Conservation (phyloP, 2,329 filamentous ascomycete genomes). For the Exserohilum rostratum region DNA sequence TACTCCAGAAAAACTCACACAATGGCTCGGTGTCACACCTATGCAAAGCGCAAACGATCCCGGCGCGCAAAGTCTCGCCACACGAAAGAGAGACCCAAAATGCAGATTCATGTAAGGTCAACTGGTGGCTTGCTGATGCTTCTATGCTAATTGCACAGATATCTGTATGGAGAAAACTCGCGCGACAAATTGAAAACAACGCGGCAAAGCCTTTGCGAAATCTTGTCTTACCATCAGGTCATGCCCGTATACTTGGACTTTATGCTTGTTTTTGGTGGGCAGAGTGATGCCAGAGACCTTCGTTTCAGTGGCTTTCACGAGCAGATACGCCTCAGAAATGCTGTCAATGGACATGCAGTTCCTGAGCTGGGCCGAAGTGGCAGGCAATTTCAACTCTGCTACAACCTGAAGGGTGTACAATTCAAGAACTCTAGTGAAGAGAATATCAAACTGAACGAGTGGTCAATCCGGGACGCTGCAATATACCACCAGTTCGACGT, state of each 20-base stretch:
- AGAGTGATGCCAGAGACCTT: conserved; percentile 37
- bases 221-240: conserved; percentile 46
- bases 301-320: conserved; percentile 49
- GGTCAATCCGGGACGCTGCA: conserved; percentile 49
- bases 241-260: conserved; percentile 52
- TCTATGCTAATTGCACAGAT: conserved; percentile 14
- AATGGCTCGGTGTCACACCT: conserved; percentile 15
- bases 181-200: conserved; percentile 26
- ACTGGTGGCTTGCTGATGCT: too few species aligned
- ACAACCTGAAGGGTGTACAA: conserved; percentile 42
- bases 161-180: conserved; percentile 22
- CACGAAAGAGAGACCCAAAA: conserved; percentile 25
- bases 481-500: conserved; percentile 53
- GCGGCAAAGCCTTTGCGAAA: conserved; percentile 15
- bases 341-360: conserved; percentile 15
- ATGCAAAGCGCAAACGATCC: neutral
- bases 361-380: conserved; percentile 43
- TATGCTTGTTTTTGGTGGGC: conserved; percentile 46
- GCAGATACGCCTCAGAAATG: conserved; percentile 31
- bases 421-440: conserved; percentile 12
- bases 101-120: conserved; percentile 30
- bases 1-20: conserved; percentile 10
- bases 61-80: neutral
- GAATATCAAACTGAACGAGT: conserved; percentile 24
- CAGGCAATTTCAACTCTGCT: conserved; percentile 47